phyloP scores from a whole-genome alignment of 1,284 basidiomycete species.

The Rhizoctonia solani region DNA sequence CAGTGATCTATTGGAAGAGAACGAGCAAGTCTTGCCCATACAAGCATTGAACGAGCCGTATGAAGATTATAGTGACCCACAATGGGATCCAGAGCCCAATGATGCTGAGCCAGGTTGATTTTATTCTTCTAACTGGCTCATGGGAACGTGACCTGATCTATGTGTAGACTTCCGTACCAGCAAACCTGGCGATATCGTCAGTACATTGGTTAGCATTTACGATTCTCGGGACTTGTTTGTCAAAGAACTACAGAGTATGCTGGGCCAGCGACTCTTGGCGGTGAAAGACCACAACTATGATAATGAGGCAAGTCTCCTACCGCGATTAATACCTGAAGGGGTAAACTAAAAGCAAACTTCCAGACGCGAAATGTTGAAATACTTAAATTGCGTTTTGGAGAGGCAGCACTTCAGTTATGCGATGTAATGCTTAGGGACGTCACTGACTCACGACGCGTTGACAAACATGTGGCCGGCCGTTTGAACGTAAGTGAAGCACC shows the following conservation, averaged over 20 bases:
- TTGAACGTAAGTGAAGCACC: conserved; percentile 54
- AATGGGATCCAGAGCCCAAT: conserved; percentile 92
- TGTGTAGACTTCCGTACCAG: conserved; percentile 80
- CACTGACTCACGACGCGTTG: conserved; percentile 87
- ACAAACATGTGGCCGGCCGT: conserved; percentile 80
- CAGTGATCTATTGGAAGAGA: conserved; percentile 80
- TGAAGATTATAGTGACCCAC: conserved; percentile 86
- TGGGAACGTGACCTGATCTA: conserved; percentile 6
- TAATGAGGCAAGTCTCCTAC: conserved; percentile 70
- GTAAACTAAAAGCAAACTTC: no score
- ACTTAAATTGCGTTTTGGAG: conserved; percentile 91
- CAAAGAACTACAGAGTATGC: conserved; percentile 86
- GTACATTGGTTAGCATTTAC: conserved; percentile 93
- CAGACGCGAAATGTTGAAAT: conserved; percentile 91
- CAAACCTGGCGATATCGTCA: conserved; percentile 87
- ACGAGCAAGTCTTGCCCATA: conserved; percentile 73
- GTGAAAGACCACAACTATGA: conserved; percentile 81
- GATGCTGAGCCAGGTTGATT: conserved; percentile 85
- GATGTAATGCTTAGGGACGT: conserved; percentile 97
- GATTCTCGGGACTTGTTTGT: conserved; percentile 93
- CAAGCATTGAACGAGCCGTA: conserved; percentile 62
- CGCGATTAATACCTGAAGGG: no score
- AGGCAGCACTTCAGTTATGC: conserved; percentile 85
- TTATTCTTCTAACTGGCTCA: background rate
- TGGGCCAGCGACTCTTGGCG: conserved; percentile 80